Conservation (phyloP, 1,284 basidiomycete genomes). For the Dichomitus squalens region DNA sequence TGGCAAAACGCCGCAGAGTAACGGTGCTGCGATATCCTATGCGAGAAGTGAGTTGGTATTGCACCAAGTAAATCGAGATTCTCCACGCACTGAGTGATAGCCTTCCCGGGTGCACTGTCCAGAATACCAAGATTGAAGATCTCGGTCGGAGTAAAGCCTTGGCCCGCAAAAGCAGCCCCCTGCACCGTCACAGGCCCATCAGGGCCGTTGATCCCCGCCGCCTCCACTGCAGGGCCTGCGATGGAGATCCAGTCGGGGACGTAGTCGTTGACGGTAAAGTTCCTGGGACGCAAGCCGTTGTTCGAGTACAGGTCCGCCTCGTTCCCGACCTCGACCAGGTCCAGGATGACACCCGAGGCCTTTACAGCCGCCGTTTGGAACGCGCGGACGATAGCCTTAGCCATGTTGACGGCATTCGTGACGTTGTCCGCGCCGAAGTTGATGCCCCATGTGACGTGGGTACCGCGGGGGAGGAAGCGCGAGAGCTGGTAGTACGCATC, state of each 20-base stretch:
- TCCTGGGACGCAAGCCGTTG: conserved; percentile 48
- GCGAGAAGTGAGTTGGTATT: neutral
- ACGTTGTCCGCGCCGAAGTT: conserved; percentile 52
- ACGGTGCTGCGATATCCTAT: conserved; percentile 62
- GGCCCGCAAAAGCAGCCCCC: conserved; percentile 54
- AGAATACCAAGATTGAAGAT: conserved; percentile 40
- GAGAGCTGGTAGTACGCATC: conserved; percentile 56
- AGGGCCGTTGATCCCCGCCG: conserved; percentile 30
- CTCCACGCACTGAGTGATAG: conserved; percentile 35
- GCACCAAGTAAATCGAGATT: neutral
- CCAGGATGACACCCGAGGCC: conserved; percentile 41
- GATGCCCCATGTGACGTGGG: conserved; percentile 66
- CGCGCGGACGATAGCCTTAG: conserved; percentile 53
- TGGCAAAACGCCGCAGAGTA: conserved; percentile 59
- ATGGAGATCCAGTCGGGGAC: conserved; percentile 49
- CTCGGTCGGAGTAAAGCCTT: conserved; percentile 60
- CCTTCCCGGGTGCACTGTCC: conserved; percentile 35
- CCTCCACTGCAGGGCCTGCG: conserved; percentile 32
- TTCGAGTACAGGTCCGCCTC: conserved; percentile 60
- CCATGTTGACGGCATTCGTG: conserved; percentile 46
- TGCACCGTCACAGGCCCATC: conserved; percentile 45
- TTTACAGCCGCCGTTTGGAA: conserved; percentile 48
- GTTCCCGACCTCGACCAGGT: conserved; percentile 39
- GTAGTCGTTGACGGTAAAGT: conserved; percentile 52
- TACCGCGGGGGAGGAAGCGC: conserved; percentile 53